Base-by-base conservation (phyloP, 148 eudicot genomes). In the Diospyros lotus region DNA sequence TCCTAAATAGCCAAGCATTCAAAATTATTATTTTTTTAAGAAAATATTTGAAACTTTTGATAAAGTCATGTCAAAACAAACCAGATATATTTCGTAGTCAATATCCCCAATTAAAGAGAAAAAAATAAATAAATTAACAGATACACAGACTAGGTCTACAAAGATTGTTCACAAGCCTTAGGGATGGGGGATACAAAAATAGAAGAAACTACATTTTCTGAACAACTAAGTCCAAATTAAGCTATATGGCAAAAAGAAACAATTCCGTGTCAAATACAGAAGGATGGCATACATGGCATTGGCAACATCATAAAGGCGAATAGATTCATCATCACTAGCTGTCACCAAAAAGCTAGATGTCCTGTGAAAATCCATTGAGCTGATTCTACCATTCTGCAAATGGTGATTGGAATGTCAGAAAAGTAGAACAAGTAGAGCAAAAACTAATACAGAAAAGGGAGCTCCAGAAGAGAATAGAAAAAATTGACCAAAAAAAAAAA, bases 311-410 rank as follows among this genome's bases (percentile, higher is more conserved):
- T 95, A 95, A 44, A 95, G 87, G 6, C 99, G 96, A 69, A 95
- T 95, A 12, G 99, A 95, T 78, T 93, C 99, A 83, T 95, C 99
- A 85, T 91, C 97, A 81, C 98, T 91, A 38, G 99, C 99, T 52
- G 99, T 95, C 53, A 95, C 99, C 81, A 95, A 78, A 84, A 81
- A 95, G 82, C 75, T 93, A 46, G 98, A 93, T 38, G 87, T 77
- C 87, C 80, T 89, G 67, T 95, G 99, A 78, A 95, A 95, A 84
- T 95, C 99, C 97, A 95, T 88, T 41, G 99, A 95, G 78, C 99
- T 95, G 66, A 95, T 95, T 82, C 99, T 87, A 67, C 99, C 92
- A 86, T 86, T 93, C 98, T 95, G 89, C 83, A 69, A 75, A 66
- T 15, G 44, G 62, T 39, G 69, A 78, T 58, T 45, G 56, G 41